phyloP scores from a whole-genome alignment of 2,329 filamentous ascomycete genomes.

The Pestalotiopsis sp. region DNA sequence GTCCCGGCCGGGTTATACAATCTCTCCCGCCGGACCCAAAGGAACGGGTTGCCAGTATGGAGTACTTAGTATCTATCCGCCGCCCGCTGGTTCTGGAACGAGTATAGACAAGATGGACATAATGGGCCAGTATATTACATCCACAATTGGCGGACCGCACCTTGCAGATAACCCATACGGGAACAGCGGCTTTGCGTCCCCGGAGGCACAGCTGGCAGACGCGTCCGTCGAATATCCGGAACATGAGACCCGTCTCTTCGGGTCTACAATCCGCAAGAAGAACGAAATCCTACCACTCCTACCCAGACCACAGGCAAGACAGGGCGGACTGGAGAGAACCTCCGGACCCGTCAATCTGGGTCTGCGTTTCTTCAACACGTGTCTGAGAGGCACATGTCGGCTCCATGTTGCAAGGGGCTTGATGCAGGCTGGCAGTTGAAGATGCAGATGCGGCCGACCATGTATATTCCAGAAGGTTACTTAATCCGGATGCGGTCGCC shows the following conservation, averaged over 20 bases:
- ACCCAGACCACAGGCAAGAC: not conserved
- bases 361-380: not conserved
- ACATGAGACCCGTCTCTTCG: not conserved
- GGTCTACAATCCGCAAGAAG: not conserved
- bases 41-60: not conserved
- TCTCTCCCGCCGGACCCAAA: no score
- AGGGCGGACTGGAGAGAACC: not conserved
- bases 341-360: not conserved
- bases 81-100: not conserved
- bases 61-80: not conserved
- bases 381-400: not conserved
- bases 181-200: not conserved
- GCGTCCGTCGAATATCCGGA: not conserved
- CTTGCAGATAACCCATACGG: not conserved
- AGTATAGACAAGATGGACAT: no score
- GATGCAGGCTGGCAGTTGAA: not conserved
- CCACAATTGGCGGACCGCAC: not conserved
- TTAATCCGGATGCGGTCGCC: not conserved
- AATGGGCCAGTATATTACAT: not conserved
- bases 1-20: not conserved
- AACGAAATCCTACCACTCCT: not conserved
- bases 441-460: not conserved
- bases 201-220: not conserved
- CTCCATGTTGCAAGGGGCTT: not conserved
- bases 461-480: not conserved